These are phyloP conservation scores for Ceratocystis cacaofunesta DNA, from an alignment of 2,329 filamentous ascomycete species.

Conservation along the genomic window DNA sequence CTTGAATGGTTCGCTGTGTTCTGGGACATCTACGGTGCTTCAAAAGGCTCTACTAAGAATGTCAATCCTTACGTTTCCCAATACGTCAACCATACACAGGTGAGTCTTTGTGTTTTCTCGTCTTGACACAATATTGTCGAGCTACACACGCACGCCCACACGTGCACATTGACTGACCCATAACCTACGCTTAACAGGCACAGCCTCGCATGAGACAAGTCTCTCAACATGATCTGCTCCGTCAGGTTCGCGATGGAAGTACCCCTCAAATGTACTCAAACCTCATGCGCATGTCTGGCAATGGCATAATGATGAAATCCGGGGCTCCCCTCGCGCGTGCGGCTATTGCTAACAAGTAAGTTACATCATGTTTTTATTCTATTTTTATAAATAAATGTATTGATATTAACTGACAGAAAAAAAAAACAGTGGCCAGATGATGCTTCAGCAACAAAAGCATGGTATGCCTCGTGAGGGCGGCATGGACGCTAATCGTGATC, in stretches of 20 bases:
- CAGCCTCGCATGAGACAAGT: conserved; percentile 60
- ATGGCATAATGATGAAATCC: conserved; percentile 44
- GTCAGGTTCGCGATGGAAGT: conserved; percentile 50
- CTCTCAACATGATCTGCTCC: conserved; percentile 62
- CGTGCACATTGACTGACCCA: neutral
- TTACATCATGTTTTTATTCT: neutral
- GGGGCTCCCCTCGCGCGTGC: conserved; percentile 51
- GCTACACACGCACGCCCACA: neutral
- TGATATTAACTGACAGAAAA: neutral
- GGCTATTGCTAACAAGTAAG: conserved; percentile 55
- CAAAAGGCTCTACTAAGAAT: conserved; percentile 50
- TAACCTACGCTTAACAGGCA: conserved; percentile 29
- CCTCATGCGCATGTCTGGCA: conserved; percentile 56
- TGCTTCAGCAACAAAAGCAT: conserved; percentile 37
- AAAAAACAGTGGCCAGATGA: conserved; percentile 14
- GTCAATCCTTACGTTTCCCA: conserved; percentile 49
- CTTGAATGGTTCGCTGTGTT: conserved; percentile 96
- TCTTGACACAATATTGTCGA: neutral
- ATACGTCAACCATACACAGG: conserved; percentile 74
- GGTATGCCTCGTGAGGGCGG: conserved; percentile 79
- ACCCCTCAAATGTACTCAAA: conserved; percentile 40
- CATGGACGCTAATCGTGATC: conserved; percentile 69
- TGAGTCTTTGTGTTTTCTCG: conserved; percentile 27
- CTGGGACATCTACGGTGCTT: conserved; percentile 81
- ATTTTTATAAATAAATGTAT: neutral